Evolutionary conservation across 495 filamentous ascomycete species (phyloP).

Genomic region (Evernia prunastri): DNA sequence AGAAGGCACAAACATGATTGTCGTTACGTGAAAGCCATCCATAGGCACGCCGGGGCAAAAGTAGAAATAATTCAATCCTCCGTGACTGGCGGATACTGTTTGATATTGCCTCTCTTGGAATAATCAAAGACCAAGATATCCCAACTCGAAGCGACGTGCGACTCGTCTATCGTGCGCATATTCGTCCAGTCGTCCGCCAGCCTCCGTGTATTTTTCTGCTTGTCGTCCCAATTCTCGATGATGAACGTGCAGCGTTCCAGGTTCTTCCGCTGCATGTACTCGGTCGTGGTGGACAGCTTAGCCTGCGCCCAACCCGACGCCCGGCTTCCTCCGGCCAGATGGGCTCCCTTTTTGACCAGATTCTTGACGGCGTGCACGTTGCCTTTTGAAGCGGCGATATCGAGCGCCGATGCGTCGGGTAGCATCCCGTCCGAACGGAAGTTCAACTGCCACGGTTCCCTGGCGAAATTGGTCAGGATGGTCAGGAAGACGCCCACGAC

Average conservation of each 20-base stretch:
- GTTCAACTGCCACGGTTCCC: conserved; percentile 20
- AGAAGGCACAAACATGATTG: neutral
- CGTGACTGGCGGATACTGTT: neutral
- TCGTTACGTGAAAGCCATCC: neutral
- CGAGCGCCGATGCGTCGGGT: conserved; percentile 25
- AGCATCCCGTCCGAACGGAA: conserved; percentile 25
- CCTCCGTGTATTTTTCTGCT: conserved; percentile 17
- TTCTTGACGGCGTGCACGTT: conserved; percentile 29
- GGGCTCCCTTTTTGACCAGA: conserved; percentile 25
- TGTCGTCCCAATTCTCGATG: conserved; percentile 28
- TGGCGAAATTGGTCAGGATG: conserved; percentile 19
- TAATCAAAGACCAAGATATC: conserved; percentile 21
- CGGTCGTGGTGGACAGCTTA: conserved; percentile 13
- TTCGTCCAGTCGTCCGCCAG: conserved; percentile 30
- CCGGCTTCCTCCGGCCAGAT: conserved; percentile 14
- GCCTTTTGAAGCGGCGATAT: conserved; percentile 26
- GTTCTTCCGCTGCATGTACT: conserved; percentile 23
- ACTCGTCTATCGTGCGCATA: conserved; percentile 27
- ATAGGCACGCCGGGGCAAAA: neutral
- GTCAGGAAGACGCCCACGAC: conserved; percentile 25
- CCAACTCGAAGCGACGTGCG: conserved; percentile 24
- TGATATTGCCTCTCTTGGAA: neutral
- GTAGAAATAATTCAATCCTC: neutral
- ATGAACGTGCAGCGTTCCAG: conserved; percentile 27
- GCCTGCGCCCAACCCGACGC: conserved; percentile 13